Conservation (phyloP, 345 rosid genomes). For the Odontarrhena argentea region DNA sequence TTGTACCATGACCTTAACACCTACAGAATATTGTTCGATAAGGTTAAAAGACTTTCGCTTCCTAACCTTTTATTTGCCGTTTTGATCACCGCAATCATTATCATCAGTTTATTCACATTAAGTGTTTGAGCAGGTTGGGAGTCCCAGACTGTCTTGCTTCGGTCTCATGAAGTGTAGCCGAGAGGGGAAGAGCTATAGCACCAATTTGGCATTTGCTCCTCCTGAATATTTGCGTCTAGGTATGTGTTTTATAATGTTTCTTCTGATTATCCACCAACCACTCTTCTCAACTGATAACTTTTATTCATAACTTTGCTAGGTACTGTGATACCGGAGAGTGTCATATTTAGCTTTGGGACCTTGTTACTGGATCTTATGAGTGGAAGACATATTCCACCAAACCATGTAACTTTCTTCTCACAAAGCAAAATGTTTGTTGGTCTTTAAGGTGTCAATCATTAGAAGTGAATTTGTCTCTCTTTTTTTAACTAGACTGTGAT, state of each 20-base stretch:
- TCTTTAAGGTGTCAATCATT: slow-evolving; percentile 23
- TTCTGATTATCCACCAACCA: not conserved
- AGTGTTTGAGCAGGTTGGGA: slow-evolving; percentile 64
- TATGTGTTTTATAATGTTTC: slow-evolving; percentile 21
- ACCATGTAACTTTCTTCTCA: slow-evolving; percentile 67
- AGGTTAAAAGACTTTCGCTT: slow-evolving; percentile 45
- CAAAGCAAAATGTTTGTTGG: slow-evolving; percentile 9
- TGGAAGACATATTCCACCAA: slow-evolving; percentile 97
- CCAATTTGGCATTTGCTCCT: slow-evolving; percentile 96
- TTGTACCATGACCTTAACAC: slow-evolving; percentile 96
- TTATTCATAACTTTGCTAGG: slow-evolving; percentile 54
- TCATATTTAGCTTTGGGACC: slow-evolving; percentile 96
- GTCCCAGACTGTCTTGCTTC: slow-evolving; percentile 88
- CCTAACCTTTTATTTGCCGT: not conserved
- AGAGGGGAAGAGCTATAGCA: slow-evolving; percentile 95
- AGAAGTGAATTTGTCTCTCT: slow-evolving; percentile 11
- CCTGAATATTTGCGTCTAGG: slow-evolving; percentile 94
- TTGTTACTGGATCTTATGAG: slow-evolving; percentile 92
- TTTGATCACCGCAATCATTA: not conserved
- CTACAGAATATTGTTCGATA: slow-evolving; percentile 83
- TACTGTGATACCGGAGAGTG: slow-evolving; percentile 87
- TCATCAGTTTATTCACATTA: not conserved
- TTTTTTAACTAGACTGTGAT: slow-evolving; percentile 14
- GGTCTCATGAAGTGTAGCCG: slow-evolving; percentile 96
- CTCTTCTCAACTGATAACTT: not conserved